phyloP scores from a whole-genome alignment of 345 rosid genomes.

The Geranium brycei region DNA sequence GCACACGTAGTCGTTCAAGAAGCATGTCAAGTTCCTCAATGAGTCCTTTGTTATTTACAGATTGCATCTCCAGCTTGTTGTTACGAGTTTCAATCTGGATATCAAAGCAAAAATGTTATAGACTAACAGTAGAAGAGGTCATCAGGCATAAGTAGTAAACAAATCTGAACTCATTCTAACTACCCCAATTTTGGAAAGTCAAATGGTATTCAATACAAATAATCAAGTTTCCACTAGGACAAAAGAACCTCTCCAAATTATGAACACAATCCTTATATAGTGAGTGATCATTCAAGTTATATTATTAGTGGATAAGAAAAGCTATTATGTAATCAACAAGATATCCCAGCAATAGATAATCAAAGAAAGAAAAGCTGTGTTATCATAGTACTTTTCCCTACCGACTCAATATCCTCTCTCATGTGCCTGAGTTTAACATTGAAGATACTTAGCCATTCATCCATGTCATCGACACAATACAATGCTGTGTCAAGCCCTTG shows the following conservation, averaged over 20 bases:
- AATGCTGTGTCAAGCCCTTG: conserved; percentile 94
- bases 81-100: conserved; percentile 91
- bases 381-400: conserved; percentile 14
- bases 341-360: neutral
- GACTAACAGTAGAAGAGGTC: neutral
- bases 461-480: conserved; percentile 92
- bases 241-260: no score
- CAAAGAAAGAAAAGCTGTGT: no score
- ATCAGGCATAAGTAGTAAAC: neutral
- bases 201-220: no score
- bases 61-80: conserved; percentile 92
- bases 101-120: neutral
- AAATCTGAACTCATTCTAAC: neutral
- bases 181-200: no score
- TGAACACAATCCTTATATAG: neutral
- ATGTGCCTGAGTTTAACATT: conserved; percentile 95
- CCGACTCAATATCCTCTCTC: conserved; percentile 98
- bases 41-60: conserved; percentile 83
- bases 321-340: neutral
- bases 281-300: neutral
- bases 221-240: no score
- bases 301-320: neutral
- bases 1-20: conserved; percentile 66
- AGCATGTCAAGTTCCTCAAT: conserved; percentile 92
- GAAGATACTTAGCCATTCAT: conserved; percentile 94